These are phyloP conservation scores for Punctularia strigosozonata DNA, from an alignment of 768 basidiomycete genomes.

Conservation along the genomic window DNA sequence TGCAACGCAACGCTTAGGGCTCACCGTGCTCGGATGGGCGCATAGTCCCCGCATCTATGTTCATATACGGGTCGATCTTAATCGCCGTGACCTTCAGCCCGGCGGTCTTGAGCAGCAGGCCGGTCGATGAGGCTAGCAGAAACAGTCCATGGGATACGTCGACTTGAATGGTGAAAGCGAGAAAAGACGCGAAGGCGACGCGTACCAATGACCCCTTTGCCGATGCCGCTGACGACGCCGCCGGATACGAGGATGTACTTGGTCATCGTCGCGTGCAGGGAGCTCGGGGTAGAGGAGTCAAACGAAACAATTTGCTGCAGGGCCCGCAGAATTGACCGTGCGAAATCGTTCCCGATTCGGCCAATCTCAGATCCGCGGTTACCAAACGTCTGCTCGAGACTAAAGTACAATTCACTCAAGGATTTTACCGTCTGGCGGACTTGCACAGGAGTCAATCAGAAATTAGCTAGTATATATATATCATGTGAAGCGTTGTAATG, in stretches of 20 bases:
- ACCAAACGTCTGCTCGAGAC: too few species aligned
- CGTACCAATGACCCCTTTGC: slow-evolving; percentile 97
- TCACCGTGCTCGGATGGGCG: slow-evolving; percentile 94
- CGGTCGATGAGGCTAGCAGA: slow-evolving; percentile 83
- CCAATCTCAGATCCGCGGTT: too few species aligned
- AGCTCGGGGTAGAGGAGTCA: not conserved
- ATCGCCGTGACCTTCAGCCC: slow-evolving; percentile 97
- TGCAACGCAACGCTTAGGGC: slow-evolving; percentile 13
- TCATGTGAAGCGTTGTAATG: too few species aligned
- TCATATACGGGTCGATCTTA: slow-evolving; percentile 99
- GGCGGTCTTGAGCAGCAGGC: slow-evolving; percentile 86
- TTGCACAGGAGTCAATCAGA: too few species aligned
- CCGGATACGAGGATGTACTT: slow-evolving; percentile 96
- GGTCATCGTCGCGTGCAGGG: slow-evolving; percentile 40
- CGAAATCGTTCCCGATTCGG: too few species aligned
- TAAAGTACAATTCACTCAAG: too few species aligned
- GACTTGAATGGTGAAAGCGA: too few species aligned
- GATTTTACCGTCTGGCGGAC: too few species aligned
- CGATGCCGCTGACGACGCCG: slow-evolving; percentile 97
- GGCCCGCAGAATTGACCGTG: too few species aligned
- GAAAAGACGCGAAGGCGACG: slow-evolving; percentile 11
- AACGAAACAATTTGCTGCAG: not conserved
- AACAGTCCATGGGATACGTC: slow-evolving; percentile 11
- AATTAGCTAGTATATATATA: too few species aligned
- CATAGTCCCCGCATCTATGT: slow-evolving; percentile 99